These are phyloP conservation scores for Pichia sp. DNA, from an alignment of 1,139 yeast genomes.

Conservation along the genomic window DNA sequence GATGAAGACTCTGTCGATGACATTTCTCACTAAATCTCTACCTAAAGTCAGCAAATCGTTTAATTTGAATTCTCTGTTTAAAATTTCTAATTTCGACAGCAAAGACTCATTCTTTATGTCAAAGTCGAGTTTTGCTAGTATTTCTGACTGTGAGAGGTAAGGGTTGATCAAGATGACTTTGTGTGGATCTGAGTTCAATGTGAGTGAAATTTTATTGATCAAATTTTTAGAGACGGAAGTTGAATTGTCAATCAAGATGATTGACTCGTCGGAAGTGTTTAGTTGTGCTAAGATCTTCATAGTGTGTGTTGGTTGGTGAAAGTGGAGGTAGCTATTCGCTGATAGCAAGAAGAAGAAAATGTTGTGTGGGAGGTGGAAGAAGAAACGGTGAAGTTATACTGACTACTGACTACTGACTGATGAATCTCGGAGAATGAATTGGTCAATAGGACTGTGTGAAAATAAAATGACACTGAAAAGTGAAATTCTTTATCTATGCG, in stretches of 20 bases:
- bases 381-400: too few relatives aligned
- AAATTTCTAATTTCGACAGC: conserved; percentile 34
- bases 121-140: conserved; percentile 1
- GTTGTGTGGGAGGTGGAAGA: too few relatives aligned
- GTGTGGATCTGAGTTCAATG: conserved; percentile 26
- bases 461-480: too few relatives aligned
- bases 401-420: too few relatives aligned
- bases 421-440: too few relatives aligned
- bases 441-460: too few relatives aligned
- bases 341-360: too few relatives aligned
- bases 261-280: conserved; percentile 51
- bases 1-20: conserved; percentile 78
- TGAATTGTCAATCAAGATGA: conserved; percentile 59
- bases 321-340: too few relatives aligned
- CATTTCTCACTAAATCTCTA: conserved; percentile 54
- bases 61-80: conserved; percentile 38
- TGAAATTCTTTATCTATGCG: too few relatives aligned
- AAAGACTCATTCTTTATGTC: neutral
- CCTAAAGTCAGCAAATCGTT: conserved; percentile 56
- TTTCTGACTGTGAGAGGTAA: neutral
- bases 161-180: conserved; percentile 15
- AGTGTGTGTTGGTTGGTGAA: neutral
- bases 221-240: conserved; percentile 42
- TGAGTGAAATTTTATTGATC: conserved; percentile 47
- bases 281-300: conserved; percentile 47